Percentiles rank a stretch among this genome's conserved stretches.
These are phyloP conservation scores for Crucibulum parvulum DNA, from an alignment of 1,284 basidiomycete species.

Conservation along the genomic window DNA sequence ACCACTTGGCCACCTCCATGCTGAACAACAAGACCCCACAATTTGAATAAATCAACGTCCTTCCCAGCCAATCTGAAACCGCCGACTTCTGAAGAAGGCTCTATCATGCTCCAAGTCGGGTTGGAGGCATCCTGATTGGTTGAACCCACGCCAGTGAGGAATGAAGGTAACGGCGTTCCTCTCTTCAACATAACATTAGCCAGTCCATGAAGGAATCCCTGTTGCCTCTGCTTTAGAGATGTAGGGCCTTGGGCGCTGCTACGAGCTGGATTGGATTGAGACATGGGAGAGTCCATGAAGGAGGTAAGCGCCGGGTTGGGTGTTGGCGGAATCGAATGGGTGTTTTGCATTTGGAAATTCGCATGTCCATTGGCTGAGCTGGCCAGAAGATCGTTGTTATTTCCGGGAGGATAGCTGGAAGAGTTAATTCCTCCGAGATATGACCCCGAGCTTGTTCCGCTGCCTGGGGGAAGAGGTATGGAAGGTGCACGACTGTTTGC, in stretches of 20 bases:
- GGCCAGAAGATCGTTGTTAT: conserved; percentile 41
- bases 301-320: conserved; percentile 40
- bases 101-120: conserved; percentile 69
- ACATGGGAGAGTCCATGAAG: conserved; percentile 52
- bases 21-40: conserved; percentile 66
- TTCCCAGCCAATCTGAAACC: conserved; percentile 74
- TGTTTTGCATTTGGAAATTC: conserved; percentile 47
- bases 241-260: conserved; percentile 27
- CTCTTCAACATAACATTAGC: conserved; percentile 61
- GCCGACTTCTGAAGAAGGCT: conserved; percentile 64
- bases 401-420: conserved; percentile 45
- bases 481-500: conserved; percentile 54
- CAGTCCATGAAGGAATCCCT: conserved; percentile 63
- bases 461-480: conserved; percentile 42
- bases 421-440: conserved; percentile 69
- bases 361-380: conserved; percentile 37
- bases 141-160: conserved; percentile 63
- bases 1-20: conserved; percentile 67
- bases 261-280: conserved; percentile 40
- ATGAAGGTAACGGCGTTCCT: conserved; percentile 67
- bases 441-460: conserved; percentile 71
- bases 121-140: conserved; percentile 63
- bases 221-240: conserved; percentile 55
- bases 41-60: conserved; percentile 78
- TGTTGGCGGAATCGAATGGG: conserved; percentile 34